Evolutionary conservation across 495 filamentous ascomycete genomes (phyloP), one percentile per base, ranked within the genome.

Genomic region (Monascus purpureus): DNA sequence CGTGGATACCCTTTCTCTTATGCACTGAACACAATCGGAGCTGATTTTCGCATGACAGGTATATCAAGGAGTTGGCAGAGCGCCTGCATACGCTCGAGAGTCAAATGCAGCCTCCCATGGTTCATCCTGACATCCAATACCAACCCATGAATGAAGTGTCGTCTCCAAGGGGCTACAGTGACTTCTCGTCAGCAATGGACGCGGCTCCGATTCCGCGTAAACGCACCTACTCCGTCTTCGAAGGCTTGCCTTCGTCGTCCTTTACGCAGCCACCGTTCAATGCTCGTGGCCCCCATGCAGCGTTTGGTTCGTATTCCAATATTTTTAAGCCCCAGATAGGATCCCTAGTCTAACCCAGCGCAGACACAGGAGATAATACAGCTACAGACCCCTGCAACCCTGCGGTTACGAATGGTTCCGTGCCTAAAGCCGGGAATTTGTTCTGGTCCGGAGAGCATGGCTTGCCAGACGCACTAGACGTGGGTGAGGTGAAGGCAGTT

Each of bases 41-140:
- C 54, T 61, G 32, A 63, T 40, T 26, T n/a, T 8, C 15, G 18
- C 13, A 5, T 17, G 1, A 33, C 45, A 88, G 82, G 0, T 96
- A 96, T 45, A 96, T 96, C 49, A 95, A 95, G 50, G 88, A 96
- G 49, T 68, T 96, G 2, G 85, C 87, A 19, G 87, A 94, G 41
- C 69, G 88, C 17, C 68, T 96, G 30, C 74, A 88, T 38, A 76
- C 70, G 1, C 75, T 96, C 14, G 88, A 96, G 41, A 78, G 69
- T 26, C 70, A 74, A 40, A 67, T 65, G 60, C 65, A 60, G 32
- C 63, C 51, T 9, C 43, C 57, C 6, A 62, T 68, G 32, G 53
- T 57, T 13, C 63, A 65, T 29, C 42, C 63, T 15, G 59, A 65
- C 17, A 62, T 63, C 33, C 58, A 51, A 6, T 67, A 62, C 35